Conservation (phyloP, 176 grass and related monocot species). For the Musa acuminata region DNA sequence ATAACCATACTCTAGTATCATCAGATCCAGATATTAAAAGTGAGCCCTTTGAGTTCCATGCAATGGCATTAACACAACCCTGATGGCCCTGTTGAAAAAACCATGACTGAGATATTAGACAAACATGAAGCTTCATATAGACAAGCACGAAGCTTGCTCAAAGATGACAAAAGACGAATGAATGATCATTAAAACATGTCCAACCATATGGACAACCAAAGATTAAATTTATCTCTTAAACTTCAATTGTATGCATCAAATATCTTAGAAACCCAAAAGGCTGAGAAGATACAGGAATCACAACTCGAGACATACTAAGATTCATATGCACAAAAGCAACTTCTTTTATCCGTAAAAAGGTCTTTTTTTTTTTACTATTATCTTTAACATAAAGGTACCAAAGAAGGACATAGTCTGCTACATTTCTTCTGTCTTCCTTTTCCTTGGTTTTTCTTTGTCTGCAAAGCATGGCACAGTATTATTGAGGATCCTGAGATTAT, state of each 20-base stretch:
- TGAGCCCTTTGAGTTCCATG: slow-evolving; percentile 86
- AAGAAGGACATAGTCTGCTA: no score
- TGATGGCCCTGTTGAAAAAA: slow-evolving; percentile 51
- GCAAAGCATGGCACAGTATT: no score
- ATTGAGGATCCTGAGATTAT: not conserved
- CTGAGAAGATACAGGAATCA: not conserved
- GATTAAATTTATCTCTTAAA: not conserved
- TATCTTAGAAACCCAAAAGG: not conserved
- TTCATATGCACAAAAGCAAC: not conserved
- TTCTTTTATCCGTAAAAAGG: not conserved
- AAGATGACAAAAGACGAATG: not conserved
- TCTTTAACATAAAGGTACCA: no score
- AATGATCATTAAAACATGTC: not conserved
- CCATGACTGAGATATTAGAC: not conserved
- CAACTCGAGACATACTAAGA: not conserved
- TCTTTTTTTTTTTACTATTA: no score
- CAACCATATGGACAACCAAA: not conserved
- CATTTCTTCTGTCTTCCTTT: no score
- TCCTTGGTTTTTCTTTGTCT: no score
- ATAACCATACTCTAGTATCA: slow-evolving; percentile 72
- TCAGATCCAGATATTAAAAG: slow-evolving; percentile 96
- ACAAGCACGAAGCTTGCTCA: no score
- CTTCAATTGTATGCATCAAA: not conserved
- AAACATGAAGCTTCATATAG: not conserved
- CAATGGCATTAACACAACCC: slow-evolving; percentile 88